Base-by-base conservation (phyloP, 176 grass and related monocot genomes). In the Dendrocalamus sinicus region DNA sequence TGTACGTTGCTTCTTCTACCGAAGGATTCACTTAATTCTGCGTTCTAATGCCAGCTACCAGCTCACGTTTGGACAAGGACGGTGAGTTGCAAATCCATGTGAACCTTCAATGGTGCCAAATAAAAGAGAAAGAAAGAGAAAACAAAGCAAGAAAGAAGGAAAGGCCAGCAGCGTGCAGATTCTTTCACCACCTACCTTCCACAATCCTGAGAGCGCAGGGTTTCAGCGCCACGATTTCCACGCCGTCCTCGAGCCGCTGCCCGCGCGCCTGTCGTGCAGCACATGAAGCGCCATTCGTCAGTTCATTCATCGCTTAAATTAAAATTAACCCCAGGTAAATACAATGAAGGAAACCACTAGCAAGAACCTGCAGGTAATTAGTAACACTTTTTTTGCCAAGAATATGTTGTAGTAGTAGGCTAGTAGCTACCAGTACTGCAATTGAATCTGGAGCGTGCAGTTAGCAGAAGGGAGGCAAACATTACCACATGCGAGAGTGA, bases 401-500 rank as follows among this genome's bases (percentile, higher is more conserved):
- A 82, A 9, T 39, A 8, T 24, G 59, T 66, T 35, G 28, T 0
- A 12, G 16, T 4, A 0, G 28, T 41, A 37, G 44, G 35, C 3
- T 13, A 10, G 44, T 53, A 44, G 17, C 20, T 73, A 9, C 8
- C 19, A 9, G 47, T 35, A 13, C 39, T 67, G 59, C n/a, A 22
- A 50, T 17, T 75, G 82, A 81, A 85, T 78, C 50, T 10, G 3
- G 55, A 12, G 47, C 64, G 19, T 81, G 46, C 15, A 54, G 11
- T 16, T 43, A 26, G 43, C 64, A 73, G 5, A 22, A 10, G 7
- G 54, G n/a, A 66, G 35, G 26, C 3, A 20, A 67, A 3, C 45
- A 74, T 70, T 99, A 99, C 97, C 93, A 84, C 84, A 80, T 99
- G 97, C 37, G 87, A 86, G 75, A 99, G 87, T 51, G 97, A 94